Evolutionary conservation across 1,284 basidiomycete species (phyloP), one percentile per base, ranked within the genome.

Genomic region (Naganishia liquefaciens): DNA sequence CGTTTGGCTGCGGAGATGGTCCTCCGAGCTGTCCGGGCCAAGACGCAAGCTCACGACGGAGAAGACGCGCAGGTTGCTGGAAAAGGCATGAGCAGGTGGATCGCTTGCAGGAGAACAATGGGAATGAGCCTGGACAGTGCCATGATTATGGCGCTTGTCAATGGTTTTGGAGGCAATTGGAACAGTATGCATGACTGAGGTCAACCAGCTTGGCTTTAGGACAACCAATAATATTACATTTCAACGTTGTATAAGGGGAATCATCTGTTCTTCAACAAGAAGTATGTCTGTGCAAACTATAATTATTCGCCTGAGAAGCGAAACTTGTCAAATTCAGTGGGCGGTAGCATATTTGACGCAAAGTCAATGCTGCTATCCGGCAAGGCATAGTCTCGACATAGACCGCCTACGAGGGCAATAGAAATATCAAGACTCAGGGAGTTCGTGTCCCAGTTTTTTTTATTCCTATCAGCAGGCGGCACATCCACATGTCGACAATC

Each of bases 1-100:
- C 72, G 76, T 58, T 76, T 78, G 73, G 77, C 78, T 5, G 75
- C 76, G n/a, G 78, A 79, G 68, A 68, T 78, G 51, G 75, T 79
- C 39, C 65, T 76, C 19, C 67, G 76, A 17, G 77, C 77, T 3
- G 75, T 74, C 4, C 68, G 72, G 21, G 66, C 68, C 3, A 71
- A 76, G 33, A 75, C 73, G 19, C 66, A 68, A 17, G 72, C 72
- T 28, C 46, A 60, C 37, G 57, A 43, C 9, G 54, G 46, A 30
- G 57, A 60, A 17, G 57, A 60, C 33, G 47, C 63, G 25, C 60
- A 54, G 23, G 57, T 46, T 28, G 69, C 70, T 40, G 50, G 50
- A 33, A 46, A 53, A 21, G 60, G 30, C 9, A 65, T 53, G 49
- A 40, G 23, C 23, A 40, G 43, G 11, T 76, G 73, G 73, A 76